Percentiles rank a stretch among this genome's conserved stretches.
Evolutionary conservation across 1,284 basidiomycete genomes (phyloP).

Genomic region (Ganoderma sinense): DNA sequence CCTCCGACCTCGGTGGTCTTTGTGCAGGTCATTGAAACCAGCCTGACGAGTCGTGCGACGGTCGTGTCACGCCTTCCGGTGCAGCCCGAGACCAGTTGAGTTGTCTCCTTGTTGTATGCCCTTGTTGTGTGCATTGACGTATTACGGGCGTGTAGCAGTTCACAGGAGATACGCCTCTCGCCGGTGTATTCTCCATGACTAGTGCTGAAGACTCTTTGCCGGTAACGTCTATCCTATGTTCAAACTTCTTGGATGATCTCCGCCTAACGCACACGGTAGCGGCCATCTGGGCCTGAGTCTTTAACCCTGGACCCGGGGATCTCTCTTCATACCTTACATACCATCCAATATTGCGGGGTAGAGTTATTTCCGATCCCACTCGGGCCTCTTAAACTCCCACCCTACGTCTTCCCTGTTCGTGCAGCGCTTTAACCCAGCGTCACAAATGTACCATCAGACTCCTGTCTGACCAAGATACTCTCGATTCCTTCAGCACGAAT

Average conservation of each 20-base stretch:
- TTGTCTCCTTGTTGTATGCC: neutral
- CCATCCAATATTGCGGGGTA: neutral
- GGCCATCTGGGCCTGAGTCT: neutral
- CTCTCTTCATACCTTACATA: neutral
- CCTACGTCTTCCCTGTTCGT: neutral
- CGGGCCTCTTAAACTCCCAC: neutral
- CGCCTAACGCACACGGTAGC: neutral
- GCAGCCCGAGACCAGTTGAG: neutral
- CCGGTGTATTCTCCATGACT: neutral
- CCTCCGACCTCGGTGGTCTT: conserved; percentile 2
- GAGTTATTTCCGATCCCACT: neutral
- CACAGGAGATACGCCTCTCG: neutral
- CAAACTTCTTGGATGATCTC: neutral
- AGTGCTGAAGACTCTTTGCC: neutral
- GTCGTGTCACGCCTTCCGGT: neutral
- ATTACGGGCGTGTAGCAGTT: neutral
- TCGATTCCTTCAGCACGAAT: neutral
- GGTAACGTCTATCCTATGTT: neutral
- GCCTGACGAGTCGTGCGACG: too few species aligned
- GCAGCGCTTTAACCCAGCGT: neutral
- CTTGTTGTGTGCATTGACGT: neutral
- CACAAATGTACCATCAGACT: neutral
- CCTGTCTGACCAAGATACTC: neutral
- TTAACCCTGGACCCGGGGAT: neutral
- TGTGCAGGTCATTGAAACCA: neutral